phyloP scores from a whole-genome alignment of 108 stramenopile genomes.

The Schizochytrium sp. region DNA sequence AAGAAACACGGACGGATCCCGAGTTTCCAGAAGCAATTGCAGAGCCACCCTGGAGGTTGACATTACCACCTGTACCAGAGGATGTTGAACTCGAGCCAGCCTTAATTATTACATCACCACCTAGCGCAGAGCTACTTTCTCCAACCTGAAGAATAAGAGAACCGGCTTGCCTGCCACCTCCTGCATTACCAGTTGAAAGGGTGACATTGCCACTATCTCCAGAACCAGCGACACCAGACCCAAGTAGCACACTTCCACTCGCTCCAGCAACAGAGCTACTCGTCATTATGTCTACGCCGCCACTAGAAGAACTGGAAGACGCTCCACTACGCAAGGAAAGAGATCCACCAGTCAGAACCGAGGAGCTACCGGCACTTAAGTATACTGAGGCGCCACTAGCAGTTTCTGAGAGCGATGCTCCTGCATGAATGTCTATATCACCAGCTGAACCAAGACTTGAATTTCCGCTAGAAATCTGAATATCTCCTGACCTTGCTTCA shows the following conservation, averaged over 20 bases:
- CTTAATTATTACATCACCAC: background rate
- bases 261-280: background rate
- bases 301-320: slow-evolving; percentile 62
- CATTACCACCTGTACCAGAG: background rate
- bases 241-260: slow-evolving; percentile 16
- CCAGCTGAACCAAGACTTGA: background rate
- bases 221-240: background rate
- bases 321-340: slow-evolving; percentile 67
- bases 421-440: slow-evolving; percentile 61
- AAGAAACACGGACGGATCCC: slow-evolving; percentile 63
- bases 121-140: background rate
- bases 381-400: slow-evolving; percentile 64
- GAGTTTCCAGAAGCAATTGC: slow-evolving; percentile 60
- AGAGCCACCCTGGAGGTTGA: background rate
- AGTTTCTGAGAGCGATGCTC: background rate
- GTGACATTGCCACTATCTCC: background rate
- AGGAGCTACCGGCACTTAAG: slow-evolving; percentile 63
- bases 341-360: slow-evolving; percentile 63
- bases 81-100: background rate
- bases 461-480: background rate
- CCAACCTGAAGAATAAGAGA: background rate
- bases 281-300: slow-evolving; percentile 59
- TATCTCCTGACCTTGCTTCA: background rate
- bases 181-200: background rate
- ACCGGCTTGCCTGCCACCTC: background rate